Conservation (phyloP, 2,329 filamentous ascomycete species). For the Xylaria sp. region DNA sequence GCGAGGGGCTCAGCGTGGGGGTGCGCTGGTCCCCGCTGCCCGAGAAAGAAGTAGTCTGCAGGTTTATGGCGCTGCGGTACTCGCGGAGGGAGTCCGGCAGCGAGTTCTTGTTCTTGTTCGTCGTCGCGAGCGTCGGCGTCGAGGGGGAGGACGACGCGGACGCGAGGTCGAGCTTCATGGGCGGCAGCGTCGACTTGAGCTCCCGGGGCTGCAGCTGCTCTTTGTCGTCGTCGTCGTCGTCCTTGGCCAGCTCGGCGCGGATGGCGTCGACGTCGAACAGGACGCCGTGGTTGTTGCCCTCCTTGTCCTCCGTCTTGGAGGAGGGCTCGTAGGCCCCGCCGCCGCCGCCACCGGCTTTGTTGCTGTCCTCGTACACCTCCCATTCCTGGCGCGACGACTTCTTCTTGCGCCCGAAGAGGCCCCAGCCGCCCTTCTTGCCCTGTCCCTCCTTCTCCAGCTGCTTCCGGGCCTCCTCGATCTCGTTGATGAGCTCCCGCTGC, state of each 20-base stretch:
- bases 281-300: conserved; percentile 63
- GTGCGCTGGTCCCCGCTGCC: no score
- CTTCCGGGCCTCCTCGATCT: conserved; percentile 92
- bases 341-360: conserved; percentile 65
- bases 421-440: conserved; percentile 57
- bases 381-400: conserved; percentile 81
- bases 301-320: conserved; percentile 47
- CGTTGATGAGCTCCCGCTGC: conserved; percentile 90
- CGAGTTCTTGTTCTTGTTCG: no score
- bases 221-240: no score
- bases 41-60: no score
- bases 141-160: conserved; percentile 41
- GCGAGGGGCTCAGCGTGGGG: no score
- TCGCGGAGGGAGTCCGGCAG: conserved; percentile 43
- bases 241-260: conserved; percentile 76
- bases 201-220: conserved; percentile 68
- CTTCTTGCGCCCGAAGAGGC: conserved; percentile 83
- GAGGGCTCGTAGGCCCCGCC: conserved; percentile 44
- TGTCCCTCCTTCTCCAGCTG: conserved; percentile 81
- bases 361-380: conserved; percentile 86
- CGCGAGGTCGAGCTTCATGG: conserved; percentile 75
- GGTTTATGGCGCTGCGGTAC: not conserved
- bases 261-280: conserved; percentile 97
- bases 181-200: conserved; percentile 83
- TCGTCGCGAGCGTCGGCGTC: conserved; percentile 36